Evolutionary conservation across 106 monocot genomes (phyloP), one percentile per base, ranked within the genome.

Genomic region (Dendrobium huoshanense): DNA sequence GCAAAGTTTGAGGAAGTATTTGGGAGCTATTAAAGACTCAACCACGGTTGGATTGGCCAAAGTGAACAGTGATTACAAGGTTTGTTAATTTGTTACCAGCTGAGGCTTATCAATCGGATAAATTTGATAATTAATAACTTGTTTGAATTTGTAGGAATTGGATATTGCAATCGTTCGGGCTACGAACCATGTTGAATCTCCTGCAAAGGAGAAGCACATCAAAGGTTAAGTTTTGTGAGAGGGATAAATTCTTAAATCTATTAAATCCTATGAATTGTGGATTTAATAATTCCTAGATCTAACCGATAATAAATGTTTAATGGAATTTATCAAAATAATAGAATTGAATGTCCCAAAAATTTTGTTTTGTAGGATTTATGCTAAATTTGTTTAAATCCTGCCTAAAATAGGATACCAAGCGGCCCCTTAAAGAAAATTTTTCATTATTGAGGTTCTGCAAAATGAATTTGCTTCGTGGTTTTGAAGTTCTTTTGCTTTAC

Each of bases 11-110:
- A 91, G 94, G 81, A 94, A 92, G 83, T 94, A 94, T 78, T 51
- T 97, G 17, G 96, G 96, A 19, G 94, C 92, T 61, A 87, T 97
- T 20, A 97, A 97, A 85, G 96, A 97, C 79, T 83, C 96, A 11
- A 97, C 96, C 15, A 90, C 90, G 1, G 94, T 97, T 25, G 85
- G 87, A n/a, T 79, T 97, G 80, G 96, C 94, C 17, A 97, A 97
- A 87, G 94, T 97, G 47, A 97, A 94, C 77, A 97, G 96, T 75
- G 94, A 97, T 86, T 97, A 92, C 84, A 90, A 89, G 94, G 96
- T 91, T 9, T 43, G 55, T 73, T 43, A 15, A 67, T 22, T 76
- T 49, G 76, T 1, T 47, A 7, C 25, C 4, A 10, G 2, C 3
- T 3, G 25, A 27, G 27, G 1, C 41, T 74, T 59, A 49, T 77